phyloP scores from a whole-genome alignment of 306 rosid species.

The Calophaca sinica region DNA sequence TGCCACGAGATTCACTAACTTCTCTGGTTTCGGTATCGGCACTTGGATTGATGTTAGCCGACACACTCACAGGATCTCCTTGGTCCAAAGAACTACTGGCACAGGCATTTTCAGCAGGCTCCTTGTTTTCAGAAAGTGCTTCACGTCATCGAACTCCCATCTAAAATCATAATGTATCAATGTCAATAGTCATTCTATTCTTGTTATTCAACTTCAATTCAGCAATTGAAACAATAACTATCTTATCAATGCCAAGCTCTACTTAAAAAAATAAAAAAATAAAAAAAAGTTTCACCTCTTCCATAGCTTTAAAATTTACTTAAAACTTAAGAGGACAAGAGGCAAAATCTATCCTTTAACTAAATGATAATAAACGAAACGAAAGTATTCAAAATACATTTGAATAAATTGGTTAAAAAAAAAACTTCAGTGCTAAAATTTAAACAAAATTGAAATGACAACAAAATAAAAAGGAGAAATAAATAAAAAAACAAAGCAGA shows the following conservation, averaged over 20 bases:
- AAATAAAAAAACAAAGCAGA: not conserved
- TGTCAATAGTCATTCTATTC: slow-evolving; percentile 29
- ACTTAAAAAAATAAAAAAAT: too few relatives aligned
- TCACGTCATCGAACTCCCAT: slow-evolving; percentile 67
- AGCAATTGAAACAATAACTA: slow-evolving; percentile 38
- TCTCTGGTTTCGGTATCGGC: slow-evolving; percentile 58
- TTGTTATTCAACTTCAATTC: slow-evolving; percentile 38
- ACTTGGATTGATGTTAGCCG: slow-evolving; percentile 43
- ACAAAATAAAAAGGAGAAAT: not conserved
- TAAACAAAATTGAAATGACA: slow-evolving; percentile 1
- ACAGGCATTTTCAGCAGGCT: slow-evolving; percentile 49
- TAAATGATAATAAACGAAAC: slow-evolving; percentile 9
- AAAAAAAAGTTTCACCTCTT: not conserved
- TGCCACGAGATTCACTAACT: slow-evolving; percentile 47
- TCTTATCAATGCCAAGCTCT: slow-evolving; percentile 21
- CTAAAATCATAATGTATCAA: slow-evolving; percentile 52
- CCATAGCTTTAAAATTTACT: slow-evolving; percentile 27
- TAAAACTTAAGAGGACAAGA: not conserved
- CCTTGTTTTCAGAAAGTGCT: slow-evolving; percentile 49
- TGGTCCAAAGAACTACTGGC: slow-evolving; percentile 42
- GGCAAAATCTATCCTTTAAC: slow-evolving; percentile 5
- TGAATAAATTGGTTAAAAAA: slow-evolving; percentile 16
- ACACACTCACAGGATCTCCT: slow-evolving; percentile 43
- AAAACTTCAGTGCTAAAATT: slow-evolving; percentile 2
- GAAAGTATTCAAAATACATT: too few relatives aligned